Evolutionary conservation across 108 stramenopile genomes (phyloP), one percentile per base, ranked within the genome.

Genomic region (Schizochytrium sp.): DNA sequence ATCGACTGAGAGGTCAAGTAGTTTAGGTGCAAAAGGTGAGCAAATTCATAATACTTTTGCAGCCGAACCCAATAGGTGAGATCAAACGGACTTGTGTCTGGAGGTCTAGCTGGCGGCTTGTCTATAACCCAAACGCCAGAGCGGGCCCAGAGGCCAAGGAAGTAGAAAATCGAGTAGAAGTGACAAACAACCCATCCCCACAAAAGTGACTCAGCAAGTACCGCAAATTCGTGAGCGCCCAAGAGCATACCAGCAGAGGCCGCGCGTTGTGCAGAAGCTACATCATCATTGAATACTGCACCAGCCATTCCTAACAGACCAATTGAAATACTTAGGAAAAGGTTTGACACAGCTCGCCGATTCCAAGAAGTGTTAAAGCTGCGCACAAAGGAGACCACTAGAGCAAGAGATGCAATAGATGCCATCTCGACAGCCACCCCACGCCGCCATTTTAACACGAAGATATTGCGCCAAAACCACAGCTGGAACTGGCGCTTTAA

Each of bases 21-120:
- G 47, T 83, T 83, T n/a, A 83, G 76, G 53, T 83, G 76, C 47
- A 83, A 28, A 10, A 83, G 47, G 76, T 83, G 76, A 2, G 76
- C 76, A 42, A 83, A 83, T 40, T 83, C 76, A 53, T 83, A 83
- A 53, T 83, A 83, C 76, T 83, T 83, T 83, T 83, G 76, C 76
- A 83, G 76, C 49, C 76, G 76, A 47, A 83, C 76, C 76, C 76
- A 83, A 28, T 49, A 42, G 8, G 47, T 40, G 47, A 83, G 53
- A 2, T 69, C 64, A 15, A 69, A 15, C 64, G 0, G 40, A 44
- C 64, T 69, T 44, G 28, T 44, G 12, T 7, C 15, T 38, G 12
- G 19, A 44, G 64, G 64, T 12, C 2, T 7, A 7, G 64, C 42
- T 8, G 64, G 19, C 19, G 64, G 64, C 64, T 38, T 69, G 64